A percentile compares a stretch with the other conserved stretches of the same genome.
phyloP scores from a whole-genome alignment of 345 rosid genomes.

The Syzygium grande region DNA sequence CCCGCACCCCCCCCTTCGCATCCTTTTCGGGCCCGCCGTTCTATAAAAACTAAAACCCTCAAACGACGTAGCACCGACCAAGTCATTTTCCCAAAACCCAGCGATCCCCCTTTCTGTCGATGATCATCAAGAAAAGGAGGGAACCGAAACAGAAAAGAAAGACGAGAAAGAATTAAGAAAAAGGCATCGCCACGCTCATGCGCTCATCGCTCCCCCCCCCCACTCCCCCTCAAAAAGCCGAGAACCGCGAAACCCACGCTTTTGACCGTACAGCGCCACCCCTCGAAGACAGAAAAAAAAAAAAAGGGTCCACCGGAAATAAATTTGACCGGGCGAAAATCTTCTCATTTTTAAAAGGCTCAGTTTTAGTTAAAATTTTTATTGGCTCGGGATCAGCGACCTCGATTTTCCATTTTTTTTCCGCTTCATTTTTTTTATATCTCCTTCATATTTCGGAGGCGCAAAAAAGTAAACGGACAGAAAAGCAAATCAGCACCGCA shows the following conservation, averaged over 20 bases:
- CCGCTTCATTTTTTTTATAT: neutral
- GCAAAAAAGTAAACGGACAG: neutral
- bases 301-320: fast-evolving
- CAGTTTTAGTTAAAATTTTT: too few relatives aligned
- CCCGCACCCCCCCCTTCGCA: too few relatives aligned
- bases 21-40: too few relatives aligned
- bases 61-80: neutral
- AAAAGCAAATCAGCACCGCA: neutral
- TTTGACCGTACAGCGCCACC: neutral
- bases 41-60: neutral
- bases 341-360: too few relatives aligned
- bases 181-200: neutral
- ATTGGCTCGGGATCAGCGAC: neutral
- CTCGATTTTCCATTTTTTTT: neutral
- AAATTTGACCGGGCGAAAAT: too few relatives aligned
- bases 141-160: neutral
- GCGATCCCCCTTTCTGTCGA: neutral
- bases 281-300: neutral
- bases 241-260: neutral
- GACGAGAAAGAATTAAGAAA: neutral
- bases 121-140: neutral
- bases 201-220: neutral
- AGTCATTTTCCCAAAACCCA: neutral
- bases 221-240: neutral
- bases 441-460: neutral